phyloP scores from a whole-genome alignment of 2,329 filamentous ascomycete genomes.

The Ceratocystis albifundus region DNA sequence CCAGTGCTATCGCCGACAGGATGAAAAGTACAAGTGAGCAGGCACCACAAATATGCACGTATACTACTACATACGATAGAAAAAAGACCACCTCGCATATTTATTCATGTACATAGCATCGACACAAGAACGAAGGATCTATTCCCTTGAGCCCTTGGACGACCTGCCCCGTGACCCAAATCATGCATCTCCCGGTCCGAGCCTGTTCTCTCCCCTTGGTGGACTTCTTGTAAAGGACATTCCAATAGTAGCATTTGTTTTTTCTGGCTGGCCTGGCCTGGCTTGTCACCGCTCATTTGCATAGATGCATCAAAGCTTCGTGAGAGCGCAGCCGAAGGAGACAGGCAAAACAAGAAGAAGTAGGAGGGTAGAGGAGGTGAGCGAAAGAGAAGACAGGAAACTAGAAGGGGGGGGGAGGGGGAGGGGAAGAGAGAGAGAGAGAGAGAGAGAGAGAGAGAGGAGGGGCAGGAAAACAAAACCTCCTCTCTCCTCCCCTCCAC shows the following conservation, averaged over 20 bases:
- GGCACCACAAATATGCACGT: background rate
- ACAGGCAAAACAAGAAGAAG: background rate
- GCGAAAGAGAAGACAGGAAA: background rate
- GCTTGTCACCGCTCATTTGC: constrained; percentile 1
- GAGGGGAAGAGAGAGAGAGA: too few relatives aligned
- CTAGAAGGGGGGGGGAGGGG: background rate
- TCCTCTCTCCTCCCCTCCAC: background rate
- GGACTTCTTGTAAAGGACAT: background rate
- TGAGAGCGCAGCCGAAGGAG: background rate
- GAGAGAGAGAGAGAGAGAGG: too few relatives aligned
- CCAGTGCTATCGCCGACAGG: background rate
- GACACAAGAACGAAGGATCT: background rate
- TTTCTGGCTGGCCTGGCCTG: background rate
- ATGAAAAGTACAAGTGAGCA: background rate
- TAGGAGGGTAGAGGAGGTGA: background rate
- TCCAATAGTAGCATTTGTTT: background rate
- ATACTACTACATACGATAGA: background rate
- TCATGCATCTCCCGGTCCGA: background rate
- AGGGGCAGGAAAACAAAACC: background rate
- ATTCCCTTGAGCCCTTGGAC: background rate
- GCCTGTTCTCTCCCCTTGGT: background rate
- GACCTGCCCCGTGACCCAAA: background rate
- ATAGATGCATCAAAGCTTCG: background rate
- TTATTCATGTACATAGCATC: background rate
- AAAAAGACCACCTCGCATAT: too few relatives aligned